Conservation (phyloP, 345 rosid genomes). For the Eucalyptus curtisii region DNA sequence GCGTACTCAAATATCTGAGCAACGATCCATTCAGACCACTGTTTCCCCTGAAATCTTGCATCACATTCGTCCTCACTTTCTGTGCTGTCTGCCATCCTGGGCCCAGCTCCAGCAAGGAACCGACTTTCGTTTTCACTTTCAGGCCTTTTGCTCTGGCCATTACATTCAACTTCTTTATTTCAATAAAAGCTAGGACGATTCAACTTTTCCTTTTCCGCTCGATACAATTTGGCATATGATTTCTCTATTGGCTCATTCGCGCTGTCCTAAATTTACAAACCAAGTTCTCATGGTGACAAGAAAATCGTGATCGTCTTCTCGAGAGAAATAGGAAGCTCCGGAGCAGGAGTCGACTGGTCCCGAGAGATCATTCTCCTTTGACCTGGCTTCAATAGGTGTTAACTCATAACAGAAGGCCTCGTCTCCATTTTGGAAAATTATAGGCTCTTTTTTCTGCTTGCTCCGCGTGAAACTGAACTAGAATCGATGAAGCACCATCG, state of each 20-base stretch:
- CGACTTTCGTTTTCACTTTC: neutral
- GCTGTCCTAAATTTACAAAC: neutral
- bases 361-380: neutral
- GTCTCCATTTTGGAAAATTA: neutral
- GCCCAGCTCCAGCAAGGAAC: neutral
- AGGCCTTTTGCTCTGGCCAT: neutral
- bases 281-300: neutral
- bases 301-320: neutral
- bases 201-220: neutral
- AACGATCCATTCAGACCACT: neutral
- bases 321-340: neutral
- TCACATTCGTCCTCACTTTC: neutral
- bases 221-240: neutral
- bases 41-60: neutral
- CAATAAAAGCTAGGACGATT: neutral
- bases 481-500: neutral
- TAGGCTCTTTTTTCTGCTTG: neutral
- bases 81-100: neutral
- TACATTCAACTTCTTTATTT: neutral
- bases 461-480: neutral
- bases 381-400: neutral
- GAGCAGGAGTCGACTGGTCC: neutral
- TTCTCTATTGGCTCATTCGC: neutral
- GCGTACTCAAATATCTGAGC: neutral
- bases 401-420: neutral